Evolutionary conservation across 305 asterid species (phyloP), one percentile per base, ranked within the genome.

Genomic region (Fraxinus paxiana): DNA sequence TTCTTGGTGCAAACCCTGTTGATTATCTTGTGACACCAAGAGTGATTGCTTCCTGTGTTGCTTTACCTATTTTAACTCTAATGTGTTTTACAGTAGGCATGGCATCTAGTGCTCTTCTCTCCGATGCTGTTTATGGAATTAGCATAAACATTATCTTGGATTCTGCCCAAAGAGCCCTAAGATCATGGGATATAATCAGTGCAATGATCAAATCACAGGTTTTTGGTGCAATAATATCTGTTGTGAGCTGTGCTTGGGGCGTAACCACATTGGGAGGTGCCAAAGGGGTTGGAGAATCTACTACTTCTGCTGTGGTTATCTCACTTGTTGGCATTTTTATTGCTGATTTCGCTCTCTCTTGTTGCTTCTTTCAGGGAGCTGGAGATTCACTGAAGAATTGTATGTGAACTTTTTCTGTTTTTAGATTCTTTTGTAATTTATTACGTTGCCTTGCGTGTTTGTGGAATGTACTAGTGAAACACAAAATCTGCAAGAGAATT

Each of bases 211-310:
- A 95, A 86, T 88, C 98, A 0, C 86, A 76, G 83, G 97, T 92
- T 18, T 94, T 96, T 79, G 99, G 98, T 43, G 92, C 90, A 12
- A 94, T 94, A 17, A 94, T 94, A 84, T 94, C 99, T 1, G 80
- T 87, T 3, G 97, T 94, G 85, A 96, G 98, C 92, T 96, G 99
- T 46, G 96, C 97, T 0, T 96, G 98, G 99, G 98, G 99, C 0
- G 94, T 96, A 48, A 94, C 99, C 46, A 96, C 99, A n/a, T 51
- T 90, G 82, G 97, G 97, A 63, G 99, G 98, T 67, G 99, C 99
- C 72, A 96, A 96, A 80, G 99, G 99, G 2, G 98, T 92, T 38
- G 98, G 99, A 35, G 99, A 96, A 84, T 96, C 97, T 0, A 94
- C 99, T 22, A 94, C 97, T 7, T 94, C 97, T 3, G 99, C 98